Evolutionary conservation across 2,329 filamentous ascomycete species (phyloP).

Genomic region (Cercospora sp.): DNA sequence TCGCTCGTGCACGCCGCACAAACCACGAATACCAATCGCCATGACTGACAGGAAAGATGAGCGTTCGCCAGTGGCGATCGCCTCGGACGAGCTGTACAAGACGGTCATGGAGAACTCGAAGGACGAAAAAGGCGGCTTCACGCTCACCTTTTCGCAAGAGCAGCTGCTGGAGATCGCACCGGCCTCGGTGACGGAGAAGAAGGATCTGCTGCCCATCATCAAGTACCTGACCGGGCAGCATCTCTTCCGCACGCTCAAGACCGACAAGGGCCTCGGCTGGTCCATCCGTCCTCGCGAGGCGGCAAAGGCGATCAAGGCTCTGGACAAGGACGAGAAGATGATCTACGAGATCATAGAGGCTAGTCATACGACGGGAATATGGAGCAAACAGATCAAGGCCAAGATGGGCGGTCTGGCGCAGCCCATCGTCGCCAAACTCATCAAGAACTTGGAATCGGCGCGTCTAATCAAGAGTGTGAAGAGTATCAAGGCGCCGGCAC

Average conservation of each 20-base stretch:
- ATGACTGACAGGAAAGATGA: conserved; percentile 24
- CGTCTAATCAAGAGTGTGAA: conserved; percentile 85
- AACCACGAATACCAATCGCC: background rate
- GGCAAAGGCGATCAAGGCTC: conserved; percentile 43
- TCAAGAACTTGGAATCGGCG: conserved; percentile 81
- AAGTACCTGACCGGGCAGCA: conserved; percentile 35
- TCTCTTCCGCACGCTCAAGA: conserved; percentile 38
- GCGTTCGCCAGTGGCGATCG: conserved; percentile 22
- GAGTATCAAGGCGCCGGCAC: conserved; percentile 83
- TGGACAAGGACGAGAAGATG: conserved; percentile 71
- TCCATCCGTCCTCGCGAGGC: conserved; percentile 30
- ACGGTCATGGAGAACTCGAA: conserved; percentile 26
- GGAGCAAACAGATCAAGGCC: conserved; percentile 78
- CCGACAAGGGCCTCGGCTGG: conserved; percentile 36
- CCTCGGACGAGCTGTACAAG: conserved; percentile 36
- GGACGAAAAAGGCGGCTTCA: conserved; percentile 32
- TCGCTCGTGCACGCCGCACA: conserved; percentile 15
- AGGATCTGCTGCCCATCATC: conserved; percentile 36
- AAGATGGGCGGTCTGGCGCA: conserved; percentile 75
- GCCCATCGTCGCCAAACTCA: conserved; percentile 73
- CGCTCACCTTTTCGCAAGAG: conserved; percentile 38
- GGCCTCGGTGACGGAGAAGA: conserved; percentile 20
- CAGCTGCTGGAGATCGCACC: conserved; percentile 34
- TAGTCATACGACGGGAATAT: conserved; percentile 80
- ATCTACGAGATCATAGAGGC: conserved; percentile 90